Evolutionary conservation across 495 filamentous ascomycete genomes (phyloP), one percentile per base, ranked within the genome.

Genomic region (Talaromyces nanjingensis): DNA sequence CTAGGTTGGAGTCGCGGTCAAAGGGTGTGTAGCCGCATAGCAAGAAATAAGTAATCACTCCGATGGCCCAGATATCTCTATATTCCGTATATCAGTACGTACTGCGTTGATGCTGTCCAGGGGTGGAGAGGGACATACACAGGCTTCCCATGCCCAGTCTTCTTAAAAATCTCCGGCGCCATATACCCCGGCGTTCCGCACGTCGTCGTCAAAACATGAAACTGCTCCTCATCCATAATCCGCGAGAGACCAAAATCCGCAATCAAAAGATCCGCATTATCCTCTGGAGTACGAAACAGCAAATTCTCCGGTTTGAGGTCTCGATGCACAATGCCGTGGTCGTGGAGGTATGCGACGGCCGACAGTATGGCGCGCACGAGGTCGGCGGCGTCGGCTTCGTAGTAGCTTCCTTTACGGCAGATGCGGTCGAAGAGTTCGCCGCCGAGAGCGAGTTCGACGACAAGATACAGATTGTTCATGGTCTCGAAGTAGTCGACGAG

Each of bases 151-250:
- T 91, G 89, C 1, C 89, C 89, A 27, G 82, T 87, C 75, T 91
- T 91, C 65, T 88, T 87, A 73, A 91, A 91, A 65, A 91, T 91
- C 70, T 91, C 89, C 1, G 89, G 89, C 22, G 90, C 90, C 90
- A 93, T 98, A 76, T 98, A 98, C 31, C 96, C 96, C 0, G 94
- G 94, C 6, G 94, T 98, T 34, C 94, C 94, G 70, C 94, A 98
- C 3, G 94, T 98, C 2, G 94, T 98, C 4, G 96, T 98, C 39
- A 98, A 77, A 27, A 98, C 93, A 70, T 97, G 96, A 73, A 98
- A 98, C 71, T 97, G 91, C 75, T 98, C 93, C 77, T 98, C 96
- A 72, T 98, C 96, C 92, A 98, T 97, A 75, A 98, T 98, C 49
- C 94, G 81, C 12, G 87, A 91, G 34, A 98, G 78, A 8, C 94